A percentile compares a stretch with the other conserved stretches of the same genome.
These are phyloP conservation scores for Maudiozyma turicensis DNA, from an alignment of 805 yeast genomes.

Conservation along the genomic window DNA sequence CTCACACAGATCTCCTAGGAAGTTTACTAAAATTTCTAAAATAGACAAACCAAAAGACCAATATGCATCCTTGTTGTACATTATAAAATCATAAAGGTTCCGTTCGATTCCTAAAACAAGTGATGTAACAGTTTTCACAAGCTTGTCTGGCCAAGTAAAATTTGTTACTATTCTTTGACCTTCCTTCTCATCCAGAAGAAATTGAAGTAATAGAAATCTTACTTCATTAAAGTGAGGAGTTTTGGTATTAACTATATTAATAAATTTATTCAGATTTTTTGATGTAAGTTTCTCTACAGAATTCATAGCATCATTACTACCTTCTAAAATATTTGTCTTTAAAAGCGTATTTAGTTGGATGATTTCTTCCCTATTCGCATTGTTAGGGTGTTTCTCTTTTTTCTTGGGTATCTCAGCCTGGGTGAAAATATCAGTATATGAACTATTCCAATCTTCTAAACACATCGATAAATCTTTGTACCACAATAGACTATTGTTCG, in stretches of 20 bases:
- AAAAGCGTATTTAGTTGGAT: constrained; percentile 25
- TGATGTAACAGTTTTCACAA: constrained; percentile 29
- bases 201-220: constrained; percentile 26
- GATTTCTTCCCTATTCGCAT: constrained; percentile 11
- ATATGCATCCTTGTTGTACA: constrained; percentile 4
- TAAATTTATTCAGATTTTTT: constrained; percentile 13
- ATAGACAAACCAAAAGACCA: constrained; percentile 27
- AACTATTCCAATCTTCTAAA: constrained; percentile 30
- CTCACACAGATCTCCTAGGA: constrained; percentile 29
- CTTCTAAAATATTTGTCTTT: constrained; percentile 22
- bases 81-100: constrained; percentile 16
- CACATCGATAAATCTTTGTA: constrained; percentile 27
- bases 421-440: constrained; percentile 26
- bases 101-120: constrained; percentile 25
- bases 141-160: constrained; percentile 31
- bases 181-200: constrained; percentile 13
- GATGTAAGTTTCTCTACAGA: constrained; percentile 9
- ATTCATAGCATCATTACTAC: constrained; percentile 7
- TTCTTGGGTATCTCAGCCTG: constrained; percentile 10
- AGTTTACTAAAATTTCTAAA: constrained; percentile 39
- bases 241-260: constrained; percentile 21
- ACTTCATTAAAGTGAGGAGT: constrained; percentile 32
- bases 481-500: background rate
- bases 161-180: constrained; percentile 29
- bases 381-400: constrained; percentile 1